These are phyloP conservation scores for Dalbergia cultrata DNA, from an alignment of 306 rosid genomes.

Conservation along the genomic window DNA sequence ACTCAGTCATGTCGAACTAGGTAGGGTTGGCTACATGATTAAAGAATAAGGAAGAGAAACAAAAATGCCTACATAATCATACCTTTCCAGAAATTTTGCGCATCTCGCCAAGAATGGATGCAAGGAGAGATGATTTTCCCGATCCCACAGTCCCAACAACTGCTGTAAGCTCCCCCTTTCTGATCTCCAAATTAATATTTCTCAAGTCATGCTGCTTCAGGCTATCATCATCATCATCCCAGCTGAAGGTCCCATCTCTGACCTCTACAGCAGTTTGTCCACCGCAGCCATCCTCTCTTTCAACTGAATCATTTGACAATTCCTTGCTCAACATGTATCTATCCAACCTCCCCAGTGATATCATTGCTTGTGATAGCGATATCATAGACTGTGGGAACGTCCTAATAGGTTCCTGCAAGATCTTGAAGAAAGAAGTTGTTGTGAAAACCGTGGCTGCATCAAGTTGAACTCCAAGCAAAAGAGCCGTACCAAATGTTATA, in stretches of 20 bases:
- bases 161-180: conserved; percentile 70
- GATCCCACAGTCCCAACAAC: conserved; percentile 89
- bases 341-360: conserved; percentile 77
- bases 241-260: conserved; percentile 65
- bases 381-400: conserved; percentile 81
- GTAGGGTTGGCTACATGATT: neutral
- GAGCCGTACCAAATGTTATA: conserved; percentile 72
- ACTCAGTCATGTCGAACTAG: neutral
- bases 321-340: conserved; percentile 70
- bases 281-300: conserved; percentile 59
- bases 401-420: conserved; percentile 82
- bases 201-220: conserved; percentile 54
- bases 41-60: neutral
- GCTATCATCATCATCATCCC: conserved; percentile 83
- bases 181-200: conserved; percentile 59
- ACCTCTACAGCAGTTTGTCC: conserved; percentile 63
- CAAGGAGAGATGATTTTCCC: conserved; percentile 84
- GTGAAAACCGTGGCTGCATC: conserved; percentile 87
- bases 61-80: conserved; percentile 6
- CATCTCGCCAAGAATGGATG: conserved; percentile 86
- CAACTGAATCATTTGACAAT: conserved; percentile 60
- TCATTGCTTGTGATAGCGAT: conserved; percentile 73
- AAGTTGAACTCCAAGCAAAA: conserved; percentile 65
- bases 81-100: conserved; percentile 73
- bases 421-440: conserved; percentile 64